These are phyloP conservation scores for Parietaria judaica DNA, from an alignment of 306 rosid genomes.

Conservation along the genomic window DNA sequence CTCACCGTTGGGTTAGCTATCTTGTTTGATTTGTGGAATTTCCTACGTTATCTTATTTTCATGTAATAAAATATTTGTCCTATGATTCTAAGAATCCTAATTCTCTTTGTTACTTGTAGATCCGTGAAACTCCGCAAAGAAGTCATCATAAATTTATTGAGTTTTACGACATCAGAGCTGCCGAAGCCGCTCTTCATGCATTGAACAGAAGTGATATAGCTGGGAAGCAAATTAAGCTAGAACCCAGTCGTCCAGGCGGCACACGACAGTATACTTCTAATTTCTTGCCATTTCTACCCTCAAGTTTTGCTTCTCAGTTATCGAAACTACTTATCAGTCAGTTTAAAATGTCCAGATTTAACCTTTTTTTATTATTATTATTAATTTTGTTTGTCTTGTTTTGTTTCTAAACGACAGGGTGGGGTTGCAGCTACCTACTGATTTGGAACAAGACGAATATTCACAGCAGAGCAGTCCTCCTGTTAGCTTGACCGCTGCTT, in stretches of 20 bases:
- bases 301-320: too few species aligned
- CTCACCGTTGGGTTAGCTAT: too few species aligned
- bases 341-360: too few species aligned
- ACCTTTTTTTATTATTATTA: slow-evolving; percentile 1
- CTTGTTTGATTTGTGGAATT: too few species aligned
- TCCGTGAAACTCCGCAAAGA: slow-evolving; percentile 46
- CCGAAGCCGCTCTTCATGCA: slow-evolving; percentile 57
- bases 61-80: too few species aligned
- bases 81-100: too few species aligned
- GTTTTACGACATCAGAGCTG: slow-evolving; percentile 71
- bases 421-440: slow-evolving; percentile 50
- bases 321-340: too few species aligned
- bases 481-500: slow-evolving; percentile 36
- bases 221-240: slow-evolving; percentile 74
- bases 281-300: background rate
- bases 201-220: slow-evolving; percentile 50
- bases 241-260: slow-evolving; percentile 44
- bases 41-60: too few species aligned
- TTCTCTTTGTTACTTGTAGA: slow-evolving; percentile 39
- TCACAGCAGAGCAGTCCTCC: slow-evolving; percentile 36
- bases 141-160: slow-evolving; percentile 40
- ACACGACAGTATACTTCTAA: slow-evolving; percentile 34
- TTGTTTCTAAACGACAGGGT: too few species aligned
- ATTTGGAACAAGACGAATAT: slow-evolving; percentile 45
- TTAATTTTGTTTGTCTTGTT: slow-evolving; percentile 34